Evolutionary conservation across 2,329 filamentous ascomycete species (phyloP), one percentile per base, ranked within the genome.

Genomic region (Alternaria postmessia): DNA sequence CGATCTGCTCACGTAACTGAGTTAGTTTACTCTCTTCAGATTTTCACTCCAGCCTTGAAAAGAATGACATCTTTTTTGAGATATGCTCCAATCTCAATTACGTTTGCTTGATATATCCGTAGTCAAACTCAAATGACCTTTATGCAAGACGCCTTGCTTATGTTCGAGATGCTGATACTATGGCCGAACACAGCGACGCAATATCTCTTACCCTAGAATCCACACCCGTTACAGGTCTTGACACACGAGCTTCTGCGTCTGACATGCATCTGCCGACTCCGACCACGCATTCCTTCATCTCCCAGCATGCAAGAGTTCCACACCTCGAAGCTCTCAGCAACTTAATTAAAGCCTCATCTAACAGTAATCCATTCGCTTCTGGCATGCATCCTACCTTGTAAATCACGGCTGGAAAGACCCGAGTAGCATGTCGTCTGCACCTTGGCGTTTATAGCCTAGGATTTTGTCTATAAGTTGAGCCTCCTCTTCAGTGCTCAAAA

Each of bases 291-390:
- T 18, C 57, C 41, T n/a, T 59, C 46, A 64, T 65, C 60, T 62
- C 53, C 39, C 53, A 61, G 58, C 57, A 55, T 46, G 48, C 54
- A 48, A 48, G 28, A 34, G 14, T 14, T 57, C 47, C 41, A 53
- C 47, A 66, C 51, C 51, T 64, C 51, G 46, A 49, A 49, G 22
- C 32, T 48, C 42, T 57, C 51, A 55, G 38, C 58, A 41, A 55
- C 28, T 62, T 65, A 65, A 72, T 72, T 64, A 69, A 64, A 46
- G 18, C 34, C 54, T 66, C 64, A 72, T 71, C 54, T 73, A 70
- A 49, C 11, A 51, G 28, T 36, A 53, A 47, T 59, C 36, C 51
- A 52, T 51, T 44, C 38, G 26, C 9, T 52, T 42, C 22, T 51
- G 55, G 49, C 26, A 49, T 52, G 34, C 36, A 38, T 59, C 38